Percentiles rank a stretch among this genome's conserved stretches.
Conservation (phyloP, 805 yeast species). For the Debaryomyces hansenii region DNA sequence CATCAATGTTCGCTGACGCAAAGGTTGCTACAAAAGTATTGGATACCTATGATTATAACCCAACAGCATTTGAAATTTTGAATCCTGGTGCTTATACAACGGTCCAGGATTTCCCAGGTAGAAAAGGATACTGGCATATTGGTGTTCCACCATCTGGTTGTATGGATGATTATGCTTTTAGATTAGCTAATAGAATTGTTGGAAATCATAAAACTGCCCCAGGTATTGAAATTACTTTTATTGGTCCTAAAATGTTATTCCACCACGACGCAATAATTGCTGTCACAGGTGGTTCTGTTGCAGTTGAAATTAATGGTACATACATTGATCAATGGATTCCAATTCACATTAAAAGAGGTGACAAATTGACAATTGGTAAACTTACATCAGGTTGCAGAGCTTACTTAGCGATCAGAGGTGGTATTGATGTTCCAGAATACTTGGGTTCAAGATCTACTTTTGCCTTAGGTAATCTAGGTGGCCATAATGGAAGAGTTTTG, state of each 20-base stretch:
- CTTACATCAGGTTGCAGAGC: conserved; percentile 82
- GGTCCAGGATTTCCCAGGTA: conserved; percentile 96
- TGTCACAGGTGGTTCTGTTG: conserved; percentile 81
- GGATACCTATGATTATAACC: conserved; percentile 75
- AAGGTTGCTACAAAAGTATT: conserved; percentile 84
- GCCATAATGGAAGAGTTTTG: conserved; percentile 88
- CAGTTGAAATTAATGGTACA: conserved; percentile 64
- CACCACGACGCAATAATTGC: conserved; percentile 78
- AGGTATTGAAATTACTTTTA: conserved; percentile 84
- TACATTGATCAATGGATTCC: conserved; percentile 70
- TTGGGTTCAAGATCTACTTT: conserved; percentile 96
- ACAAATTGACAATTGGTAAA: conserved; percentile 78
- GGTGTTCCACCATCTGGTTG: conserved; percentile 99
- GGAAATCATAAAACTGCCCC: conserved; percentile 85
- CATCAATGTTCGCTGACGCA: conserved; percentile 81
- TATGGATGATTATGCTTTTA: conserved; percentile 90
- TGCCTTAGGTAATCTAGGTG: conserved; percentile 92
- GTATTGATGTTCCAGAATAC: conserved; percentile 91
- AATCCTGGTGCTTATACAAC: conserved; percentile 80
- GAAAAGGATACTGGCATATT: conserved; percentile 80
- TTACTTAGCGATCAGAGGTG: conserved; percentile 87
- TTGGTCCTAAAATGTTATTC: conserved; percentile 84
- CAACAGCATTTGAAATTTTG: conserved; percentile 81
- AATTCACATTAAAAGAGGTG: conserved; percentile 68
- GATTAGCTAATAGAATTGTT: conserved; percentile 86